phyloP scores from a whole-genome alignment of 345 rosid genomes.

The Ceriops tagal region DNA sequence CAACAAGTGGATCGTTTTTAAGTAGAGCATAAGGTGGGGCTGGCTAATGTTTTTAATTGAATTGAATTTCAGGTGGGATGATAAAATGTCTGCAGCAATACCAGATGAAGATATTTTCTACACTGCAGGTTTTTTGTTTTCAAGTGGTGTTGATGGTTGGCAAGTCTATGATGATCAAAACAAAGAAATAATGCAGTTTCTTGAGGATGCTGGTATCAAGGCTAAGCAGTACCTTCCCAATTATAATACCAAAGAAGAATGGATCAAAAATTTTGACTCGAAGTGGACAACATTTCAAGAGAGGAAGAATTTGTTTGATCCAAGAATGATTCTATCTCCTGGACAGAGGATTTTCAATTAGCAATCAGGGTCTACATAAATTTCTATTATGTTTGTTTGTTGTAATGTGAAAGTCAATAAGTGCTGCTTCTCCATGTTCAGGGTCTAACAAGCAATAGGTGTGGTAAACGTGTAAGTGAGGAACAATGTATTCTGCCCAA shows the following conservation, averaged over 20 bases:
- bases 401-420: too few species aligned
- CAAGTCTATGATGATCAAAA: slow-evolving; percentile 16
- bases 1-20: too few species aligned
- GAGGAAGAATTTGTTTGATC: slow-evolving; percentile 23
- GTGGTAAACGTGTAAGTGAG: too few species aligned
- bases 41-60: background rate
- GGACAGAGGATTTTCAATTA: slow-evolving; percentile 16
- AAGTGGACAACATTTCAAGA: slow-evolving; percentile 16
- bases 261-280: slow-evolving; percentile 24
- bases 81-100: slow-evolving; percentile 15
- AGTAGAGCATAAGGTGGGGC: too few species aligned
- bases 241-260: slow-evolving; percentile 10
- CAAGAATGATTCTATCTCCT: slow-evolving; percentile 16
- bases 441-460: too few species aligned
- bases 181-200: slow-evolving; percentile 11
- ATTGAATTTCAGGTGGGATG: slow-evolving; percentile 23
- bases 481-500: too few species aligned
- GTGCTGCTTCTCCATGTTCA: too few species aligned
- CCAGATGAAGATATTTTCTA: slow-evolving; percentile 29
- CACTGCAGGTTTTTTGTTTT: slow-evolving; percentile 1
- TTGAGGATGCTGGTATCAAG: slow-evolving; percentile 10
- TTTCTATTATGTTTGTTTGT: background rate
- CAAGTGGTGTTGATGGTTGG: slow-evolving; percentile 12
- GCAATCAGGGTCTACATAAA: background rate
- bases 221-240: slow-evolving; percentile 19